Base-by-base conservation (phyloP, 2,329 filamentous ascomycete genomes). In the Monascus ruber region DNA sequence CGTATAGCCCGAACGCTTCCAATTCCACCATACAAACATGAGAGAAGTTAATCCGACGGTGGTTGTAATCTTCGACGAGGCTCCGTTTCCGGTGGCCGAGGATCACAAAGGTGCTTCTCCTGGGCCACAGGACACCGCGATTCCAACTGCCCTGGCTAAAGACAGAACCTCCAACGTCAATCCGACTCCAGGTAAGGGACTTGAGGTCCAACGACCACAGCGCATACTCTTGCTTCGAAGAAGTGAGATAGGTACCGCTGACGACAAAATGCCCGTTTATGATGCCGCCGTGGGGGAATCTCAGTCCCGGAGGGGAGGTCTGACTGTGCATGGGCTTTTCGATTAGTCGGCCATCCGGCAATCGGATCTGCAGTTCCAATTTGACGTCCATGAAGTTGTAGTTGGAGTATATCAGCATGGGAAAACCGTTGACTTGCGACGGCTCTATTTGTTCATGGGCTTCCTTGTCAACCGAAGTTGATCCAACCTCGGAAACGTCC, bases 131-230 rank as follows among this genome's bases (percentile, higher is more conserved):
- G 26, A 98, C 77, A 32, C 91, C 91, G 42, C 91, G 76, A 57
- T 98, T 98, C 91, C 91, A 98, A 62, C 89, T 96, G 34, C 91
- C 91, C 58, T 94, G 86, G 53, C 85, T 89, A 60, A 98, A 96
- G 3, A 96, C 88, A 45, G 81, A 88, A 6, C 85, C 88, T 24
- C 88, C 89, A 0, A 88, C 91, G 62, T 98, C 91, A 48, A 98
- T 96, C 6, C 89, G 83, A 40, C 83, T 88, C 91, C 91, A 98
- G 0, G 83, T 91, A 39, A 98, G 66, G 1, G 81, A 91, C 42
- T 82, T 79, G 40, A 98, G 65, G 55, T 98, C 88, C 35, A 98
- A 67, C 2, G 91, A 89, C 91, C 91, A 98, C 1, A 98, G 71
- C 0, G 91, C 89, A 62, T 96, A 98, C 60, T 98, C 91, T 58